Conservation (phyloP, 1,284 basidiomycete genomes). For the Irpex sp. region DNA sequence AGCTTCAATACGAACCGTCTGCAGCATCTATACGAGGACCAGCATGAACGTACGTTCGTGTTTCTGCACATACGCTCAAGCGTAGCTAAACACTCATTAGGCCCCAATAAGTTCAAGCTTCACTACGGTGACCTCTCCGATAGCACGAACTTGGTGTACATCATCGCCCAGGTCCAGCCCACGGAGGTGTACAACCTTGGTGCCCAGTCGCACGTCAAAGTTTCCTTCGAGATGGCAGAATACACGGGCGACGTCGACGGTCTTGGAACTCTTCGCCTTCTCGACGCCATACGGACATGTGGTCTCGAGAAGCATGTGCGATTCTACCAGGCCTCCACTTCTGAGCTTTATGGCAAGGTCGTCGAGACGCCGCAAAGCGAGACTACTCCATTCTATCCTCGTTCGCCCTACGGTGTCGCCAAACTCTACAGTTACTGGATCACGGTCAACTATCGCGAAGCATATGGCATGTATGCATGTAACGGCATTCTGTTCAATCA, state of each 20-base stretch:
- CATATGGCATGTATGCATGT: slow-evolving; percentile 90
- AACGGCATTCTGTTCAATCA: slow-evolving; percentile 94
- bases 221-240: slow-evolving; percentile 96
- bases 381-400: slow-evolving; percentile 91
- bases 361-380: slow-evolving; percentile 89
- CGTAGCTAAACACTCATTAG: slow-evolving; percentile 31
- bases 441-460: slow-evolving; percentile 88
- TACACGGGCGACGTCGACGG: slow-evolving; percentile 94
- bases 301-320: slow-evolving; percentile 83
- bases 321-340: slow-evolving; percentile 93
- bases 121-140: slow-evolving; percentile 92
- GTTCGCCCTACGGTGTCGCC: slow-evolving; percentile 88
- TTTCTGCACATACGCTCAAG: neutral
- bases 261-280: slow-evolving; percentile 84
- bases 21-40: slow-evolving; percentile 86
- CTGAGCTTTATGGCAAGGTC: slow-evolving; percentile 91
- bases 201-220: slow-evolving; percentile 96
- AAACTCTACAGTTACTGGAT: slow-evolving; percentile 91
- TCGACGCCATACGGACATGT: slow-evolving; percentile 90
- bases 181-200: slow-evolving; percentile 94
- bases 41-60: slow-evolving; percentile 68
- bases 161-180: slow-evolving; percentile 88
- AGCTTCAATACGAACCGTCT: slow-evolving; percentile 92
- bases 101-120: slow-evolving; percentile 77
- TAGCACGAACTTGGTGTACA: slow-evolving; percentile 91